These are phyloP conservation scores for Aureobasidium sp. DNA, from an alignment of 2,329 filamentous ascomycete species.

Conservation along the genomic window DNA sequence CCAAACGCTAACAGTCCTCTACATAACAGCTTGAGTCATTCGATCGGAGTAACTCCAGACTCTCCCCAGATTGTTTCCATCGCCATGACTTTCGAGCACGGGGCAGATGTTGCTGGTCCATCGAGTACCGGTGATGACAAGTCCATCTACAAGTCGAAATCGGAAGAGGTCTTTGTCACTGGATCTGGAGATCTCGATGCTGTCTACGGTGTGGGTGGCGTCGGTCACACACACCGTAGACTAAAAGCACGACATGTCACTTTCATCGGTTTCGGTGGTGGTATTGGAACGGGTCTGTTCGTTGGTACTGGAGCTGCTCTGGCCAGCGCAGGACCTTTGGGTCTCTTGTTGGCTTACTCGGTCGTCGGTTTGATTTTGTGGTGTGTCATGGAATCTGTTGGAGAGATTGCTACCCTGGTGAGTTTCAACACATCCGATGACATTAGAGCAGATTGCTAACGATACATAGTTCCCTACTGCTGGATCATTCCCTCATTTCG, in stretches of 20 bases:
- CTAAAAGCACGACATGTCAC: constrained; percentile 28
- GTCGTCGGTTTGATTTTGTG: constrained; percentile 41
- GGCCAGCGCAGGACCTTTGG: constrained; percentile 53
- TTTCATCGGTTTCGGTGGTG: constrained; percentile 27
- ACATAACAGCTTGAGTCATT: background rate
- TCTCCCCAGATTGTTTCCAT: constrained; percentile 9
- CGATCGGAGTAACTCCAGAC: background rate
- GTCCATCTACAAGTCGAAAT: constrained; percentile 11
- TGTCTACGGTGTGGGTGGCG: constrained; percentile 25
- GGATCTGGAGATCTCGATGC: constrained; percentile 17
- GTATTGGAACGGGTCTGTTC: constrained; percentile 58
- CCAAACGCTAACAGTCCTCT: background rate
- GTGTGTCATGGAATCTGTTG: constrained; percentile 40
- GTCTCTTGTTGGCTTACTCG: constrained; percentile 51
- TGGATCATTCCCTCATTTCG: constrained; percentile 39
- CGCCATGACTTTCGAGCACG: constrained; percentile 14
- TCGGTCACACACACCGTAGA: constrained; percentile 26
- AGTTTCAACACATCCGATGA: background rate
- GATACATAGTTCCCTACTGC: constrained; percentile 34
- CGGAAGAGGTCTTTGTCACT: constrained; percentile 11
- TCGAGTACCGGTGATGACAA: constrained; percentile 1
- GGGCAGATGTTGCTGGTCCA: constrained; percentile 11
- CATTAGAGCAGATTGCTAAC: background rate
- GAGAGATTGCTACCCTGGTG: constrained; percentile 39
- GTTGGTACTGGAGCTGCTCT: constrained; percentile 56